phyloP scores from a whole-genome alignment of 2,329 filamentous ascomycete species.

The Apiospora hydei region DNA sequence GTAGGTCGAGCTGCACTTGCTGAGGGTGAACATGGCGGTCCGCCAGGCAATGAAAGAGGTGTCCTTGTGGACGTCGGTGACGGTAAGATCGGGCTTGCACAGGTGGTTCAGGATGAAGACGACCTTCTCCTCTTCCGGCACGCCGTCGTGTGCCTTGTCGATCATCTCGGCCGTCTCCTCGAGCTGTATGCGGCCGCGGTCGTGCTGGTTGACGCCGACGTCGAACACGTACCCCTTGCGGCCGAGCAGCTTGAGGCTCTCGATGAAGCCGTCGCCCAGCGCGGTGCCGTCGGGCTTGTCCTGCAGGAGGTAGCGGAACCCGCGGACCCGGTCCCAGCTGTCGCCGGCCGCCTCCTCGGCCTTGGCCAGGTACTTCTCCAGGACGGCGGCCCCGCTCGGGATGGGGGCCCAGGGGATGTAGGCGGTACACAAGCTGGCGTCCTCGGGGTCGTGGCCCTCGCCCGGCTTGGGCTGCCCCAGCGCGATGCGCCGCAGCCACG shows the following conservation, averaged over 20 bases:
- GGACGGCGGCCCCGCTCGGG: constrained; percentile 63
- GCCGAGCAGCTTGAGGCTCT: constrained; percentile 70
- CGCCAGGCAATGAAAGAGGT: constrained; percentile 74
- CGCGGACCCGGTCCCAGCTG: constrained; percentile 73
- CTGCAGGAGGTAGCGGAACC: constrained; percentile 85
- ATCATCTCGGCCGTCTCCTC: constrained; percentile 77
- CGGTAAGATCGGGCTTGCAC: constrained; percentile 82
- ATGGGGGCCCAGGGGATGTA: constrained; percentile 89
- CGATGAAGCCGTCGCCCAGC: constrained; percentile 69
- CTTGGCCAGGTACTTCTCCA: constrained; percentile 70
- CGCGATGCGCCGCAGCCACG: constrained; percentile 71
- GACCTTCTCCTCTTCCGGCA: constrained; percentile 65
- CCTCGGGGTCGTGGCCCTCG: constrained; percentile 62
- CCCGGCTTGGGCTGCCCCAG: constrained; percentile 62
- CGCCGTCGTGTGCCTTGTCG: constrained; percentile 67
- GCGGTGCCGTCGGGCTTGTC: constrained; percentile 74
- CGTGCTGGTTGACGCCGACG: constrained; percentile 81
- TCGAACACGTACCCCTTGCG: constrained; percentile 76
- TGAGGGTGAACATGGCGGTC: constrained; percentile 70
- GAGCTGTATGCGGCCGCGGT: constrained; percentile 77
- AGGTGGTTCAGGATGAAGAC: constrained; percentile 83
- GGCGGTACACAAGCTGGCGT: constrained; percentile 67
- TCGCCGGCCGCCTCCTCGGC: constrained; percentile 69
- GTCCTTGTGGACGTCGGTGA: constrained; percentile 63
- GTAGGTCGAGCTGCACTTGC: constrained; percentile 71